phyloP scores from a whole-genome alignment of 164 flowering plant species.

The Tinospora cordifolia region DNA sequence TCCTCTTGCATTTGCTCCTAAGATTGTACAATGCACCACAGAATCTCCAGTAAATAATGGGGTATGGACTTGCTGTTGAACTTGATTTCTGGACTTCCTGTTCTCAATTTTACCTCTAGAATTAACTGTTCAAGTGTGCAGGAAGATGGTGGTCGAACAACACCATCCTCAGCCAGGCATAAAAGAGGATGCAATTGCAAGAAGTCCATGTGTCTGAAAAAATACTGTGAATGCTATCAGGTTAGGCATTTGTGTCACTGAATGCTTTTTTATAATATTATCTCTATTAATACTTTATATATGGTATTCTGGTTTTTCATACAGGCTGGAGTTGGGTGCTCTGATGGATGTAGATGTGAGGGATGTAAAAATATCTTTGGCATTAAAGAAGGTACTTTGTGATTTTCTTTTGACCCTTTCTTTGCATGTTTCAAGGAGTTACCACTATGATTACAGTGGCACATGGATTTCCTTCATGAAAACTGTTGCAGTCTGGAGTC shows the following conservation, averaged over 20 bases:
- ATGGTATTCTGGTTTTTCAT: constrained; percentile 14
- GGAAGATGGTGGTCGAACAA: constrained; percentile 36
- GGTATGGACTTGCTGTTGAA: constrained; percentile 24
- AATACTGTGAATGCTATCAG: constrained; percentile 91
- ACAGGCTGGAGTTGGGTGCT: constrained; percentile 66
- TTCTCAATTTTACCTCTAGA: background rate
- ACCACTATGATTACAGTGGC: background rate
- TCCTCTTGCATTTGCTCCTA: constrained; percentile 86
- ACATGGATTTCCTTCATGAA: no score
- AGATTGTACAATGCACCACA: constrained; percentile 28
- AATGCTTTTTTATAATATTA: background rate
- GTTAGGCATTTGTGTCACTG: constrained; percentile 21
- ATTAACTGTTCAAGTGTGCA: constrained; percentile 13
- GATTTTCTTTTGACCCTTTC: background rate
- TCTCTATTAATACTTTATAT: background rate
- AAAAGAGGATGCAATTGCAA: constrained; percentile 91
- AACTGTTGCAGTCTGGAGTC: no score
- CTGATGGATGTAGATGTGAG: constrained; percentile 34
- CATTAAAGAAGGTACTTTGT: constrained; percentile 48
- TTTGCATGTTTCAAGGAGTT: background rate
- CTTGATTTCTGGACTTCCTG: background rate
- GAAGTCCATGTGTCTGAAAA: constrained; percentile 74
- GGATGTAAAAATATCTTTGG: constrained; percentile 43
- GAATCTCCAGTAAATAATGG: constrained; percentile 27
- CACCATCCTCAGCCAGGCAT: constrained; percentile 69